Percentiles rank a stretch among this genome's conserved stretches.
Conservation (phyloP, 2,329 filamentous ascomycete genomes). For the Alternaria ventricosa region DNA sequence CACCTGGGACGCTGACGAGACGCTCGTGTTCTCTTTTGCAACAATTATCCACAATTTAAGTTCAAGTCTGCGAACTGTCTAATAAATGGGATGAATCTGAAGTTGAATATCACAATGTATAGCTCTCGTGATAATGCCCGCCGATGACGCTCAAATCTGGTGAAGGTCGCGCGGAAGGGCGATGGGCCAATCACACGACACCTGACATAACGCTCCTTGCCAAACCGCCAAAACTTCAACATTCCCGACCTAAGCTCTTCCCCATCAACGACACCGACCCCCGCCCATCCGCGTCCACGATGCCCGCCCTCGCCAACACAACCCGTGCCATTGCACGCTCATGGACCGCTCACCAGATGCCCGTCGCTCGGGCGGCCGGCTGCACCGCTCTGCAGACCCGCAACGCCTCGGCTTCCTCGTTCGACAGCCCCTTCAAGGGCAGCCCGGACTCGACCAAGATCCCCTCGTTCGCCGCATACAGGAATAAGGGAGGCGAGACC, state of each 20-base stretch:
- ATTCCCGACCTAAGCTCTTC: conserved; percentile 25
- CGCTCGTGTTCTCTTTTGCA: not conserved
- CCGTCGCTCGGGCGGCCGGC: conserved; percentile 55
- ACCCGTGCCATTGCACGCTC: conserved; percentile 56
- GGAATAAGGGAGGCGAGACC: conserved; percentile 69
- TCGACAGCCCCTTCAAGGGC: conserved; percentile 64
- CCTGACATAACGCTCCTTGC: conserved; percentile 18
- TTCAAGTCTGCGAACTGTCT: not conserved
- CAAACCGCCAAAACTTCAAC: conserved; percentile 36
- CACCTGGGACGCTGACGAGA: not conserved
- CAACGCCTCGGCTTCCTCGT: conserved; percentile 53
- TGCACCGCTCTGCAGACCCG: conserved; percentile 55
- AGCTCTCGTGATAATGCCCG: not conserved
- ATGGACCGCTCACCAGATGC: conserved; percentile 55
- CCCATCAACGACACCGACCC: conserved; percentile 29
- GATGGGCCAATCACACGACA: conserved; percentile 8
- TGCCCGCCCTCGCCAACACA: conserved; percentile 58
- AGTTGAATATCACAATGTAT: not conserved
- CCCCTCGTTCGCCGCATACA: conserved; percentile 89
- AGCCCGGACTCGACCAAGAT: conserved; percentile 67
- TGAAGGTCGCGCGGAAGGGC: conserved; percentile 1
- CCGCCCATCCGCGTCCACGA: conserved; percentile 48
- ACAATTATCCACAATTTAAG: no score
- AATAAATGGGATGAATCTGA: not conserved
- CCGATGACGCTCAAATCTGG: conserved; percentile 10